Conservation (phyloP, 768 basidiomycete species). For the Mycena galericulata region DNA sequence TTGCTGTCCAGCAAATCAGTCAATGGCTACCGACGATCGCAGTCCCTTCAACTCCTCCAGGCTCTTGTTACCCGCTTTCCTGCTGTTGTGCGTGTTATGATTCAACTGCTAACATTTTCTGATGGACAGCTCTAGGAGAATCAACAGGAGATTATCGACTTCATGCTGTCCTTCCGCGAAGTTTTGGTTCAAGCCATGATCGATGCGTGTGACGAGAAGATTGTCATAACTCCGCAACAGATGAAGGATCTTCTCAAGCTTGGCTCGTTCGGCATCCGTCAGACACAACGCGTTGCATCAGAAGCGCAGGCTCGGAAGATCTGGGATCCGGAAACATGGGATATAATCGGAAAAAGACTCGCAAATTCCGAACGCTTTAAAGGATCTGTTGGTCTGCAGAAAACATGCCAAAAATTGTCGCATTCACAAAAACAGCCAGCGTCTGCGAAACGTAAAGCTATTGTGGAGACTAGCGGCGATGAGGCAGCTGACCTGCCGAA, state of each 20-base stretch:
- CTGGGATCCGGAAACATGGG: slow-evolving; percentile 77
- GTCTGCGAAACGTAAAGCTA: slow-evolving; percentile 55
- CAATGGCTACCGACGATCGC: slow-evolving; percentile 82
- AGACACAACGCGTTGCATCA: slow-evolving; percentile 62
- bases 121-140: slow-evolving; percentile 42
- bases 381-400: slow-evolving; percentile 68
- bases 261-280: slow-evolving; percentile 71
- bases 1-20: slow-evolving; percentile 67
- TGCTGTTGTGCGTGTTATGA: slow-evolving; percentile 53
- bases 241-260: slow-evolving; percentile 86
- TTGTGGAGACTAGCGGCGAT: slow-evolving; percentile 40
- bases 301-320: slow-evolving; percentile 46
- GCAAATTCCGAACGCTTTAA: slow-evolving; percentile 69
- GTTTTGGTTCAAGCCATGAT: slow-evolving; percentile 61
- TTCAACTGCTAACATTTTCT: not conserved
- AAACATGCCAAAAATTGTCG: slow-evolving; percentile 57
- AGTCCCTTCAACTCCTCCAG: slow-evolving; percentile 80
- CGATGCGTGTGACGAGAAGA: slow-evolving; percentile 60
- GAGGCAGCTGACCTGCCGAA: slow-evolving; percentile 36
- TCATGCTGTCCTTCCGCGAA: slow-evolving; percentile 63
- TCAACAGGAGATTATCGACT: slow-evolving; percentile 56
- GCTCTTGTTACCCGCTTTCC: slow-evolving; percentile 69
- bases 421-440: slow-evolving; percentile 29
- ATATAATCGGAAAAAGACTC: slow-evolving; percentile 59
- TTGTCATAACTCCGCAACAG: slow-evolving; percentile 67